These are phyloP conservation scores for Pseudocercospora macadamiae DNA, from an alignment of 2,329 filamentous ascomycete genomes.

Conservation along the genomic window DNA sequence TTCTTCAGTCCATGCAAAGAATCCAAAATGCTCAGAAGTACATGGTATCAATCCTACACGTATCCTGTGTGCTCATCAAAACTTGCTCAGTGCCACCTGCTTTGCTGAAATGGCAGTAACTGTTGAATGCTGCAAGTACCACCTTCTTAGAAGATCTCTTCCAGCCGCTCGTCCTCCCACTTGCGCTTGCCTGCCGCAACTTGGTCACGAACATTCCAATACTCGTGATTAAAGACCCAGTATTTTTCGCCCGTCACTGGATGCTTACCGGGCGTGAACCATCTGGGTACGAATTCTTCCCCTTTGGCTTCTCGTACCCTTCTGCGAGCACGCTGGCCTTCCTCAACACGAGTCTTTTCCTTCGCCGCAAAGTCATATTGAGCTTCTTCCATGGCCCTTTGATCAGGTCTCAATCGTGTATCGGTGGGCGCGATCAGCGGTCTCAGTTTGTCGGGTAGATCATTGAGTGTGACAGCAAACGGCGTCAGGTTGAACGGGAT, in stretches of 20 bases:
- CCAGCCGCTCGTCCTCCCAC: slow-evolving; percentile 67
- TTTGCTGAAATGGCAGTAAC: not conserved
- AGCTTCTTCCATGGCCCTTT: slow-evolving; percentile 98
- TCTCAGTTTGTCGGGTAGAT: slow-evolving; percentile 78
- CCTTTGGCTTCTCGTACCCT: slow-evolving; percentile 73
- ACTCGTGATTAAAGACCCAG: slow-evolving; percentile 87
- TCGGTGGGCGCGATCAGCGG: slow-evolving; percentile 87
- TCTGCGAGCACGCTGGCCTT: slow-evolving; percentile 80
- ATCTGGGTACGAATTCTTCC: slow-evolving; percentile 79
- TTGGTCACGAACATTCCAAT: slow-evolving; percentile 76
- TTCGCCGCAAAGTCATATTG: slow-evolving; percentile 89
- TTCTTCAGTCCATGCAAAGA: not conserved
- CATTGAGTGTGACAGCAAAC: slow-evolving; percentile 93
- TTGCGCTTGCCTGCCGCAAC: slow-evolving; percentile 63
- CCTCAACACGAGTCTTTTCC: slow-evolving; percentile 93
- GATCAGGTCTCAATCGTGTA: slow-evolving; percentile 88
- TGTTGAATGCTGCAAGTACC: not conserved
- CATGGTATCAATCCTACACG: slow-evolving; percentile 5
- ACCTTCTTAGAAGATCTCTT: slow-evolving; percentile 70
- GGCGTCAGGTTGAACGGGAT: slow-evolving; percentile 98
- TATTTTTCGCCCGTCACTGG: slow-evolving; percentile 83
- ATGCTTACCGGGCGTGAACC: slow-evolving; percentile 77
- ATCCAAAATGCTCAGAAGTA: not conserved
- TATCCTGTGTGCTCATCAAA: slow-evolving; percentile 4
- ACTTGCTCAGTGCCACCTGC: not conserved